phyloP scores from a whole-genome alignment of 345 rosid genomes.

The Geranium rotundifolium region DNA sequence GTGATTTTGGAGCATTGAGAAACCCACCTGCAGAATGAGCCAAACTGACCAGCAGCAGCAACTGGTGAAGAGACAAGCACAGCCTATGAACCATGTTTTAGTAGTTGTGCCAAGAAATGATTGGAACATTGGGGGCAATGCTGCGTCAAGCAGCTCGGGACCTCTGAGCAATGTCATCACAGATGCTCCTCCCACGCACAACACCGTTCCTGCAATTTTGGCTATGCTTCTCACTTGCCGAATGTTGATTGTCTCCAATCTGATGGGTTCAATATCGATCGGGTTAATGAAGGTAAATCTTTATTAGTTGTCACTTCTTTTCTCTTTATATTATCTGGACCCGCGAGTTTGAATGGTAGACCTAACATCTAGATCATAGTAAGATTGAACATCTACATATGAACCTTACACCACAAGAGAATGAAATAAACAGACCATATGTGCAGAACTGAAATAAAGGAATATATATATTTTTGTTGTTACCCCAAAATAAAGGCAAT shows the following conservation, averaged over 20 bases:
- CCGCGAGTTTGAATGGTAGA: no score
- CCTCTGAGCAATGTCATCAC: constrained; percentile 52
- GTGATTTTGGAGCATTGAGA: neutral
- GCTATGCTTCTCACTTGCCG: constrained; percentile 16
- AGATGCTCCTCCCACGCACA: constrained; percentile 49
- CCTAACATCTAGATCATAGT: no score
- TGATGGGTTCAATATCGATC: constrained; percentile 3
- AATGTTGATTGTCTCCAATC: constrained; percentile 28
- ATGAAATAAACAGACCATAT: no score
- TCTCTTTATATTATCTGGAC: no score
- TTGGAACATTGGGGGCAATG: constrained; percentile 5
- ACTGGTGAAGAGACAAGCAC: constrained; percentile 32
- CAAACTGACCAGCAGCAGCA: constrained; percentile 47
- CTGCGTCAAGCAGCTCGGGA: constrained; percentile 28
- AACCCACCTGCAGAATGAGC: constrained; percentile 43
- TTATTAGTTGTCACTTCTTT: no score
- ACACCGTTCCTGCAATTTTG: constrained; percentile 25
- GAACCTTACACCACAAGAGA: no score
- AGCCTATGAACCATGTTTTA: constrained; percentile 41
- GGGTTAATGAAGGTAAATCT: no score
- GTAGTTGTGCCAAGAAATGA: constrained; percentile 13
- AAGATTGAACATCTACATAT: no score
- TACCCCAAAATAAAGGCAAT: constrained; percentile 21
- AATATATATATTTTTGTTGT: no score
- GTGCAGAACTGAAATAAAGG: no score